Base-by-base conservation (phyloP, 805 yeast species). In the Saturnispora gosingensis region DNA sequence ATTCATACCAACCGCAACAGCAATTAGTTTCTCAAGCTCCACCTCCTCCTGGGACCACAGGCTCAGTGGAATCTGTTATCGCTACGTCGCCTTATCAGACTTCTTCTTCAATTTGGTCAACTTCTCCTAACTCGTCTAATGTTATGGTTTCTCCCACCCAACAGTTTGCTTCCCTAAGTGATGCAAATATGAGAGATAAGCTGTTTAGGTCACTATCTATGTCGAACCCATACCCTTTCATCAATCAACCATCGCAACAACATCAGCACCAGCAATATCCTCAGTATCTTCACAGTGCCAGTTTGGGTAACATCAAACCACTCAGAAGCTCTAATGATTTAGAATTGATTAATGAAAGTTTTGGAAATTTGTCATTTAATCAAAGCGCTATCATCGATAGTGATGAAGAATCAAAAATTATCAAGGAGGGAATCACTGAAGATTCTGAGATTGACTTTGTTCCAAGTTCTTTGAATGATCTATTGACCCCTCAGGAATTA, bases 401-500 rank as follows among this genome's bases (percentile, higher is more conserved):
- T 18, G 60, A 57, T 7, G 52, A 46, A 22, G 58, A 56, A 15
- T 43, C 46, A 22, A 43, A 25, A 22, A 22, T 18, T 8, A 13
- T 27, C 2, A 36, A 32, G 3, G 50, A 28, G 6, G 24, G 28
- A 28, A 25, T 30, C 36, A 42, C 75, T 63, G 35, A 68, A 60
- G 46, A 73, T 16, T 38, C 42, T 64, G 50, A 78, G 45, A 90
- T 86, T 57, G 95, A 86, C 61, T 85, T 80, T 58, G 85, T 89
- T 3, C 97, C 97, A 1, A 81, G 83, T 5, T 79, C 90, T 28
- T 68, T 89, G 38, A 78, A 83, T n/a, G 96, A 88, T 57, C 70
- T 88, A 47, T 69, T 90, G 46, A 87, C 95, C 0, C 95, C 95
- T 0, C 85, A 80, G 57, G 96, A 89, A 62, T 67, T 85, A 20